These are phyloP conservation scores for Didymella exigua DNA, from an alignment of 2,329 filamentous ascomycete species.

Conservation along the genomic window DNA sequence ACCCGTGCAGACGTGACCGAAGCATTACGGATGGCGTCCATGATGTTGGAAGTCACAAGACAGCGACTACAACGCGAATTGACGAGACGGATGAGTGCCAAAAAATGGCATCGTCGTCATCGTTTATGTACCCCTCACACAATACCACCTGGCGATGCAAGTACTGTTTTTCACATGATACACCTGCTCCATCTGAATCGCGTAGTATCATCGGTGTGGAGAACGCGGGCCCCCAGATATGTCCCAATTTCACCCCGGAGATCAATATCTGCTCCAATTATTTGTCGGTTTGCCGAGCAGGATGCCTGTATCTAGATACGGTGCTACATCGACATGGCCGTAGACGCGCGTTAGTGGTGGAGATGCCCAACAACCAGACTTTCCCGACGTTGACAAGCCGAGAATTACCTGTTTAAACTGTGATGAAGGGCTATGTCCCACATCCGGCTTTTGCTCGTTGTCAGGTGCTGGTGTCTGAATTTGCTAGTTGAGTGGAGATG, in stretches of 20 bases:
- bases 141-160: neutral
- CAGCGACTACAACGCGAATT: neutral
- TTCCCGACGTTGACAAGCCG: constrained; percentile 6
- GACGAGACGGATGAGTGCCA: constrained; percentile 2
- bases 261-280: constrained; percentile 6
- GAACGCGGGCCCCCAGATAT: constrained; percentile 18
- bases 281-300: constrained; percentile 16
- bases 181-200: constrained; percentile 8
- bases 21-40: constrained; percentile 32
- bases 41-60: constrained; percentile 12
- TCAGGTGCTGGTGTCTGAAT: constrained; percentile 20
- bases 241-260: constrained; percentile 13
- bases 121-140: constrained; percentile 10
- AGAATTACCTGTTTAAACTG: constrained; percentile 7
- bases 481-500: constrained; percentile 24
- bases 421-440: neutral
- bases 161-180: neutral
- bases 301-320: neutral
- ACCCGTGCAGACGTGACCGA: constrained; percentile 33
- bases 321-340: constrained; percentile 11
- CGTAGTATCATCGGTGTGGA: constrained; percentile 3
- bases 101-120: constrained; percentile 9
- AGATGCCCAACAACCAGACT: constrained; percentile 8
- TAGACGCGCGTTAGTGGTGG: constrained; percentile 3
- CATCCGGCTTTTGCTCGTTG: neutral